Evolutionary conservation across 345 rosid species (phyloP), one percentile per base, ranked within the genome.

Genomic region (Stellera chamaejasme): DNA sequence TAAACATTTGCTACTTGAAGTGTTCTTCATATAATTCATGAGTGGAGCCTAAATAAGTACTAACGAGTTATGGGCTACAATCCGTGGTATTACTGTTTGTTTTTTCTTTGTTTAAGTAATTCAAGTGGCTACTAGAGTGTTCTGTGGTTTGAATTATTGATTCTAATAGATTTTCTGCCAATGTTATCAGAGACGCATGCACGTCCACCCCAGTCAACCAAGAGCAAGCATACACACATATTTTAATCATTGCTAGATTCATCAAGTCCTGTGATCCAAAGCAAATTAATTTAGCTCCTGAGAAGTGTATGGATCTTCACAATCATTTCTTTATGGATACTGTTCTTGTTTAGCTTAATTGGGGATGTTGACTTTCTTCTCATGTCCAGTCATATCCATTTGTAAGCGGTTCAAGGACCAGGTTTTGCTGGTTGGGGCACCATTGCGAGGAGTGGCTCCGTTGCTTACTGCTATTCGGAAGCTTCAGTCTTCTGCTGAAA

Each of bases 331-430:
- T 16, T 26, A 43, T 19, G 10, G 23, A 4, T 53, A 15, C 45
- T 16, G 28, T 54, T 60, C 10, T 15, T 50, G 27, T 9, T 43
- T 41, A 28, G 26, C 12, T 23, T 42, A 39, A 6, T 26, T 66
- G 55, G 13, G 68, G 54, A 58, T 54, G 26, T 48, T 54, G 45
- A 11, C 51, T 54, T 45, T 51, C 61, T 64, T 64, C 70, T 54
- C 13, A 13, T 46, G 62, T 52, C 72, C 79, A 93, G 99, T 93
- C 64, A 55, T 77, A 47, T 62, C 66, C 48, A 80, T 93, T 59
- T 86, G 91, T 66, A 89, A 77, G 85, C 87, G 79, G 69, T 74
- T 86, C 62, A 89, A 89, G 77, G 99, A 93, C 50, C 82, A 69
- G 53, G 84, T 84, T 64, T 25, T 84, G 76, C 39, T 73, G 68